Evolutionary conservation across 2,329 filamentous ascomycete genomes (phyloP).

Genomic region (Triangularia setosa): DNA sequence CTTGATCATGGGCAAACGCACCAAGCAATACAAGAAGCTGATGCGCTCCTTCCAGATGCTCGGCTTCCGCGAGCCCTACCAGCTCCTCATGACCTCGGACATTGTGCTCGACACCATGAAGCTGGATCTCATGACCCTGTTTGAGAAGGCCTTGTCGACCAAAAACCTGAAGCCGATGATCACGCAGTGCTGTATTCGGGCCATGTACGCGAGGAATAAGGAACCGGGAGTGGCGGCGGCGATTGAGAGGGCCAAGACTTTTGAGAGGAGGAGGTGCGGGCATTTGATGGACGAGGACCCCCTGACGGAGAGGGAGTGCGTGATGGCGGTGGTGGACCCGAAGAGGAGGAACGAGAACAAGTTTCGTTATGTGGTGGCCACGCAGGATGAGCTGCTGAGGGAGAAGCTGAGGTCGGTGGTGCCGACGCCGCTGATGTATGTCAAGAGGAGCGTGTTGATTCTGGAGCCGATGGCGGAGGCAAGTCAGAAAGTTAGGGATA

Average conservation of each 20-base stretch:
- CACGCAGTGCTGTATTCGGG: conserved; percentile 63
- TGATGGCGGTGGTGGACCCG: conserved; percentile 68
- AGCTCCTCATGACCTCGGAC: conserved; percentile 82
- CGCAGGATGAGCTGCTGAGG: conserved; percentile 60
- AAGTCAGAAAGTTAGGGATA: conserved; percentile 59
- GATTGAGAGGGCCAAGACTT: conserved; percentile 69
- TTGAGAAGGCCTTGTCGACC: conserved; percentile 27
- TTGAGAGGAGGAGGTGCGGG: conserved; percentile 71
- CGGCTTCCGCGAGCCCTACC: conserved; percentile 90
- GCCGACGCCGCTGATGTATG: conserved; percentile 64
- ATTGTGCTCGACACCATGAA: conserved; percentile 76
- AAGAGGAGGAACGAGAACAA: conserved; percentile 70
- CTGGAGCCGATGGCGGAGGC: conserved; percentile 54
- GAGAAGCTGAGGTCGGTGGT: conserved; percentile 25
- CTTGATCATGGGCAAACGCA: conserved; percentile 44
- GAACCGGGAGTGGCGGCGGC: conserved; percentile 61
- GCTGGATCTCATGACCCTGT: conserved; percentile 24
- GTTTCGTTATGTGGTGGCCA: conserved; percentile 74
- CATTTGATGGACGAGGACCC: conserved; percentile 71
- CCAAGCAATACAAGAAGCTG: conserved; percentile 67
- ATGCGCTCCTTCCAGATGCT: conserved; percentile 52
- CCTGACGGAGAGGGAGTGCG: conserved; percentile 64
- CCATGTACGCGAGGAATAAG: conserved; percentile 63
- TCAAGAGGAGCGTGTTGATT: conserved; percentile 70
- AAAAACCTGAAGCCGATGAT: conserved; percentile 38